Evolutionary conservation across 2,329 filamentous ascomycete genomes (phyloP).

Genomic region (Nigrograna mackinnonii): DNA sequence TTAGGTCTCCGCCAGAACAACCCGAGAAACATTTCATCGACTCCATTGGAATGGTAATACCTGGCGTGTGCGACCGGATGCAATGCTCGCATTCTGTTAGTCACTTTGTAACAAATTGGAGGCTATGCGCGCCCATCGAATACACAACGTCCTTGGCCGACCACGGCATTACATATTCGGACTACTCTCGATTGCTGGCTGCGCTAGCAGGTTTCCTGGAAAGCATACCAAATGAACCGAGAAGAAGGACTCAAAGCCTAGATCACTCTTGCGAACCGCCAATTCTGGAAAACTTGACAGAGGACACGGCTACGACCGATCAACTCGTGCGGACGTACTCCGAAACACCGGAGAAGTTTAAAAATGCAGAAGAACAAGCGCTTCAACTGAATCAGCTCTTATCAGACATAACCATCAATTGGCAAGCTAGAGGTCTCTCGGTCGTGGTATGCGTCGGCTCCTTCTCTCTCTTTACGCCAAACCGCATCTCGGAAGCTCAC

Average conservation of each 20-base stretch:
- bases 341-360: constrained; percentile 15
- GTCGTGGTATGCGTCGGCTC: constrained; percentile 27
- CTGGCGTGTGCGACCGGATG: constrained; percentile 21
- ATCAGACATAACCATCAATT: constrained; percentile 19
- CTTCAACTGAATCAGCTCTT: constrained; percentile 18
- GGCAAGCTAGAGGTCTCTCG: constrained; percentile 19
- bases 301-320: background rate
- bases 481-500: constrained; percentile 21
- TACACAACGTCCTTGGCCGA: constrained; percentile 28
- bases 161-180: constrained; percentile 25
- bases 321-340: no score
- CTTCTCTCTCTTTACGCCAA: constrained; percentile 24
- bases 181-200: constrained; percentile 17
- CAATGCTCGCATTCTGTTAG: constrained; percentile 16
- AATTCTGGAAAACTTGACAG: background rate
- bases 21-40: constrained; percentile 30
- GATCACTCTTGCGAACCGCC: no score
- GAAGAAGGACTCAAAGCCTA: background rate
- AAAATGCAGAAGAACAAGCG: constrained; percentile 14
- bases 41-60: constrained; percentile 26
- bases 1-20: constrained; percentile 16
- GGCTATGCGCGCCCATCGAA: constrained; percentile 27
- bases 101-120: constrained; percentile 26
- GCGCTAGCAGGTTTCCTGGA: constrained; percentile 20
- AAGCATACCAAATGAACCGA: constrained; percentile 12